Evolutionary conservation across 345 rosid species (phyloP), one percentile per base, ranked within the genome.

Genomic region (Ceriops decandra): DNA sequence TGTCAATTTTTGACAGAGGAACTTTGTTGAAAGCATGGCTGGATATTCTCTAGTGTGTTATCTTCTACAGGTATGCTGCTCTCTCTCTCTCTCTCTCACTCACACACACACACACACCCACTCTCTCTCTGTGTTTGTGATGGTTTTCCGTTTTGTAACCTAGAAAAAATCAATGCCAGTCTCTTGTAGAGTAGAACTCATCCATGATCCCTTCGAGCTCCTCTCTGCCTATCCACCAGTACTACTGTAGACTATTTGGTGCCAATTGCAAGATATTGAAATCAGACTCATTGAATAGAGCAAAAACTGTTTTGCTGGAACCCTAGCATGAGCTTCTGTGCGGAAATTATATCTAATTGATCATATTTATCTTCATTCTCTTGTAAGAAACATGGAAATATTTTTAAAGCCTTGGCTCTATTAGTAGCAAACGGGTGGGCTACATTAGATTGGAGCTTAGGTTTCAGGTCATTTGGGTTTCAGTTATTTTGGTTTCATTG

Each of bases 11-110:
- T 16, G 68, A 19, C 92, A 95, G 99, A 92, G 99, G 81, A 95
- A 90, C 81, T 95, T 92, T 79, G 98, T 95, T 46, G 99, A 92
- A 81, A 92, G 99, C 83, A 90, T 95, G 99, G 99, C 97, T 57
- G 99, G 99, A 75, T 95, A 92, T 85, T 95, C 98, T 56, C 83
- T 95, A 57, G 98, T 95, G 69, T 95, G 98, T 87, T 95, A 95
- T 82, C 92, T 95, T 66, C 88, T 95, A 59, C 98, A 92, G 97
- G 99, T 92, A 70, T 59, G 60, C 13, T 62, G 54, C 38, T 26
- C 16, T 27, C 17, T 60, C 57, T 47, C 61, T 3, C 64, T 19
- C 20, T 46, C 54, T 19, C 52, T 63, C 30, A 13, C 52, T 35
- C 66, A 36, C 36, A 33, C 36, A 33, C 9, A 7, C 36, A 33